phyloP scores from a whole-genome alignment of 768 basidiomycete species.

The Trametes cubensis region DNA sequence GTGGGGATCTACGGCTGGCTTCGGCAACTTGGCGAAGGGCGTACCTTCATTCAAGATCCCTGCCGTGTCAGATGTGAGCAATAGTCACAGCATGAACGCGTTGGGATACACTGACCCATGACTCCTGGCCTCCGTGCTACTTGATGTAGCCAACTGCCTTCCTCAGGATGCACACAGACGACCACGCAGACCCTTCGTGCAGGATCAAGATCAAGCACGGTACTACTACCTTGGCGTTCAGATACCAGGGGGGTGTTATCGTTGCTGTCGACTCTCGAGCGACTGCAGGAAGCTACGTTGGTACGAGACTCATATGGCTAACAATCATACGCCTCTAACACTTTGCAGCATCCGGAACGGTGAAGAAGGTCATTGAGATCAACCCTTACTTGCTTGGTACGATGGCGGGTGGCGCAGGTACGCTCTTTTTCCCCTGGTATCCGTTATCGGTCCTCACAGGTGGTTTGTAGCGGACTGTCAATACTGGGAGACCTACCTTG shows the following conservation, averaged over 20 bases:
- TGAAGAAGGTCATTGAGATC: conserved; percentile 99
- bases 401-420: conserved; percentile 99
- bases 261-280: conserved; percentile 99
- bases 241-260: conserved; percentile 95
- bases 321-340: not conserved
- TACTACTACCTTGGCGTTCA: conserved; percentile 96
- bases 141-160: conserved; percentile 79
- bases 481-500: conserved; percentile 99
- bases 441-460: not conserved
- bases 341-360: conserved; percentile 83
- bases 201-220: conserved; percentile 99
- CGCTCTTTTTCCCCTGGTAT: conserved; percentile 28
- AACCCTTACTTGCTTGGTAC: conserved; percentile 98
- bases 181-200: conserved; percentile 91
- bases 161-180: conserved; percentile 91
- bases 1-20: conserved; percentile 87
- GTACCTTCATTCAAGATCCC: conserved; percentile 75
- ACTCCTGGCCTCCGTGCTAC: too few species aligned
- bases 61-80: conserved; percentile 72
- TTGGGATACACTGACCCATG: not conserved
- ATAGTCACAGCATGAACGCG: not conserved
- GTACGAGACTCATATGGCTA: conserved; percentile 45
- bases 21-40: conserved; percentile 72
- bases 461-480: conserved; percentile 80
- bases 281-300: conserved; percentile 95